Evolutionary conservation across 768 basidiomycete genomes (phyloP).

Genomic region (Tulasnella sp.): DNA sequence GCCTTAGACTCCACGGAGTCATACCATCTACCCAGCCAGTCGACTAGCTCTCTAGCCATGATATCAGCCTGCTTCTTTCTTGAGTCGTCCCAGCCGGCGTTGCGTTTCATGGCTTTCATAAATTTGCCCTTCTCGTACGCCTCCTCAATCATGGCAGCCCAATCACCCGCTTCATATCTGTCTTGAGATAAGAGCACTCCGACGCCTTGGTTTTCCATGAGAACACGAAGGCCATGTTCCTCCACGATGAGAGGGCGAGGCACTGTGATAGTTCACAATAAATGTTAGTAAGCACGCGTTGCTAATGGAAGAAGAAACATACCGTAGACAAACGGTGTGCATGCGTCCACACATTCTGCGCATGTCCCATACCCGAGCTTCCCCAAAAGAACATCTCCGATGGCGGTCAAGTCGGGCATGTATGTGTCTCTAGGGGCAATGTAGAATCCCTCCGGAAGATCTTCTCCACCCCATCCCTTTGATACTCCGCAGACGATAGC

Average conservation of each 20-base stretch:
- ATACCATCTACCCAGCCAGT: slow-evolving; percentile 36
- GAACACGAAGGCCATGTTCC: slow-evolving; percentile 57
- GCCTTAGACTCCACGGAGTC: slow-evolving; percentile 1
- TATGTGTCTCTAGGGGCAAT: slow-evolving; percentile 66
- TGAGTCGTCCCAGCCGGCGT: slow-evolving; percentile 29
- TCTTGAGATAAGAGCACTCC: slow-evolving; percentile 54
- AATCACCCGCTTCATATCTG: slow-evolving; percentile 59
- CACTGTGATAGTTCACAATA: slow-evolving; percentile 30
- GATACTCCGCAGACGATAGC: slow-evolving; percentile 67
- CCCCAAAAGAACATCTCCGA: slow-evolving; percentile 61
- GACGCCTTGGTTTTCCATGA: slow-evolving; percentile 50
- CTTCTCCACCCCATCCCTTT: slow-evolving; percentile 34
- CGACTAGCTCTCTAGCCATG: slow-evolving; percentile 37
- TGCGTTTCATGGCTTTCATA: slow-evolving; percentile 37
- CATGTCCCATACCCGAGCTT: slow-evolving; percentile 77
- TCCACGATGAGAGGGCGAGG: slow-evolving; percentile 70
- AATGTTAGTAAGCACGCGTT: neutral
- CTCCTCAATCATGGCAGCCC: slow-evolving; percentile 45
- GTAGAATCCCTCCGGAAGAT: slow-evolving; percentile 55
- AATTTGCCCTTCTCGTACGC: slow-evolving; percentile 42
- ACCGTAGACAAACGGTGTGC: slow-evolving; percentile 71
- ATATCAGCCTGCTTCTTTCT: slow-evolving; percentile 34
- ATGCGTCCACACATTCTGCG: slow-evolving; percentile 61
- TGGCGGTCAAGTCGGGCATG: slow-evolving; percentile 69
- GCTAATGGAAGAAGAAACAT: slow-evolving; percentile 16